Conservation (phyloP, 202 grass and related monocot genomes). For the Eragrostis tef region DNA sequence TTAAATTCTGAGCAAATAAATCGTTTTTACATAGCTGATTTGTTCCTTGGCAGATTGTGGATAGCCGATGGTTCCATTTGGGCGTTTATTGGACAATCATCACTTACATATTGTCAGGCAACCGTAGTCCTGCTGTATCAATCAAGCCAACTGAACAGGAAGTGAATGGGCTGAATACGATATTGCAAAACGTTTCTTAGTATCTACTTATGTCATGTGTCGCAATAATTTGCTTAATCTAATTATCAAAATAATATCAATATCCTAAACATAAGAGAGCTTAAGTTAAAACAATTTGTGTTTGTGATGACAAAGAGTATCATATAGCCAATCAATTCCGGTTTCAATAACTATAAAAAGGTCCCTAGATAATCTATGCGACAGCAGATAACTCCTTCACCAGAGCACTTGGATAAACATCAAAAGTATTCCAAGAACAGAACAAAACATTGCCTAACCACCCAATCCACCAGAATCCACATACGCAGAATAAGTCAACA, state of each 20-base stretch:
- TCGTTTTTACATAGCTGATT: background rate
- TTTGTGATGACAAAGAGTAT: background rate
- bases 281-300: background rate
- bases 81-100: background rate
- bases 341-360: background rate
- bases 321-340: background rate
- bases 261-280: background rate
- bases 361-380: background rate
- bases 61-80: background rate
- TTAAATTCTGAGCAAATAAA: background rate
- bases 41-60: background rate
- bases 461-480: background rate
- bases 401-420: background rate
- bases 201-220: background rate
- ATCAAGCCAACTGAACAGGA: background rate
- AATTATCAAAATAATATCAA: background rate
- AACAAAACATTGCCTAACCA: constrained; percentile 16
- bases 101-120: background rate
- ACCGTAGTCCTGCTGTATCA: background rate
- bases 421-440: constrained; percentile 20
- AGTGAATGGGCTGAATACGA: background rate
- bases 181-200: background rate
- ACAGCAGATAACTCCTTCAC: background rate
- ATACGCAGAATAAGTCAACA: background rate
- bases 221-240: background rate